These are phyloP conservation scores for Toxicodendron radicans DNA, from an alignment of 345 rosid species.

Conservation along the genomic window DNA sequence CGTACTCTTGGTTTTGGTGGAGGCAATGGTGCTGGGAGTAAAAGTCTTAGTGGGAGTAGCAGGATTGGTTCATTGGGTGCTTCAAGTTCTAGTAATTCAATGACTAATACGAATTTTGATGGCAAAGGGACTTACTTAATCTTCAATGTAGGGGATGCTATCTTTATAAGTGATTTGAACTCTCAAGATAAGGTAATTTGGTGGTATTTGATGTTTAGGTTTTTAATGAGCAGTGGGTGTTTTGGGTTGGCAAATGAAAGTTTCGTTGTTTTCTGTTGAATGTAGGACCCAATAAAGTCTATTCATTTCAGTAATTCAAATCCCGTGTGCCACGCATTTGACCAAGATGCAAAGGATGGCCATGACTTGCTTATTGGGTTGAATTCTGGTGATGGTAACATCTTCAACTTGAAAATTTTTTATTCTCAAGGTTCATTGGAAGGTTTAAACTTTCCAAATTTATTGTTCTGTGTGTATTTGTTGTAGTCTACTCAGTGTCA, in stretches of 20 bases:
- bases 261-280: slow-evolving; percentile 26
- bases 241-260: slow-evolving; percentile 11
- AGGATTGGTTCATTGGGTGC: slow-evolving; percentile 82
- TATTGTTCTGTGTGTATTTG: slow-evolving; percentile 32
- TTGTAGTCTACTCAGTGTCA: slow-evolving; percentile 94
- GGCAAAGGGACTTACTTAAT: slow-evolving; percentile 97
- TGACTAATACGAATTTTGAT: slow-evolving; percentile 75
- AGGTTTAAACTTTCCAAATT: slow-evolving; percentile 25
- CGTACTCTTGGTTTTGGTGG: slow-evolving; percentile 91
- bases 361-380: slow-evolving; percentile 96
- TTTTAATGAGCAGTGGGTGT: slow-evolving; percentile 12
- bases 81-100: slow-evolving; percentile 62
- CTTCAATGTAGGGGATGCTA: slow-evolving; percentile 92
- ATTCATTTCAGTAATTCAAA: slow-evolving; percentile 91
- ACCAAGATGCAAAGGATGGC: slow-evolving; percentile 94
- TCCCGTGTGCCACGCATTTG: slow-evolving; percentile 96
- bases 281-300: slow-evolving; percentile 97
- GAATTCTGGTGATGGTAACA: slow-evolving; percentile 93
- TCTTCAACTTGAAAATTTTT: slow-evolving; percentile 16
- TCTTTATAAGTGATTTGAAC: slow-evolving; percentile 91
- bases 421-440: slow-evolving; percentile 17
- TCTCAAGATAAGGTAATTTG: slow-evolving; percentile 91
- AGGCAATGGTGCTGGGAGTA: slow-evolving; percentile 93
- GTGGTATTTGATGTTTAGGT: neutral
- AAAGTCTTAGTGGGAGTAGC: slow-evolving; percentile 61